Percentiles rank a stretch among this genome's conserved stretches.
These are phyloP conservation scores for Boechera retrofracta DNA, from an alignment of 345 rosid genomes.

Conservation along the genomic window DNA sequence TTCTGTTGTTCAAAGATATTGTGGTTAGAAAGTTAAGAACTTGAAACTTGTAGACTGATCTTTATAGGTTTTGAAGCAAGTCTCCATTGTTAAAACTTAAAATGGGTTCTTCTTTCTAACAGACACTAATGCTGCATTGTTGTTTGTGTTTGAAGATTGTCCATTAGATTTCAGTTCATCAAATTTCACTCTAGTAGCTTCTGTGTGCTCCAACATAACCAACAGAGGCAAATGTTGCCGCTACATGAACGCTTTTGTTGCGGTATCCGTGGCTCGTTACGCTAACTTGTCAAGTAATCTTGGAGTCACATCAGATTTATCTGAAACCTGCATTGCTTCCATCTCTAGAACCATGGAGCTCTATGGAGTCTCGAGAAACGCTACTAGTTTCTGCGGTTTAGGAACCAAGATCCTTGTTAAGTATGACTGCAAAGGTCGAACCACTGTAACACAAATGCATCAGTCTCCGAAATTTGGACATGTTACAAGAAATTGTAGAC, in stretches of 20 bases:
- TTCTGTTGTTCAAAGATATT: conserved; percentile 2
- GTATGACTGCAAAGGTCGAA: conserved; percentile 73
- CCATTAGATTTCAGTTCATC: conserved; percentile 81
- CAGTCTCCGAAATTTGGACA: conserved; percentile 72
- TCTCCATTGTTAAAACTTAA: background rate
- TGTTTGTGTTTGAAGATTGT: conserved; percentile 64
- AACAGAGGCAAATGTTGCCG: conserved; percentile 92
- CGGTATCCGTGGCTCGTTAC: conserved; percentile 74
- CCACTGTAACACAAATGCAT: conserved; percentile 77
- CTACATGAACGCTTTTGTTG: conserved; percentile 87
- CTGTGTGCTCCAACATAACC: conserved; percentile 68
- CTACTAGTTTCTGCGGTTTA: conserved; percentile 74
- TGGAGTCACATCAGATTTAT: conserved; percentile 63
- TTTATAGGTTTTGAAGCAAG: background rate
- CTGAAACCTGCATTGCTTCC: conserved; percentile 65
- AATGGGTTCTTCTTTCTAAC: background rate
- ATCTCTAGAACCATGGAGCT: conserved; percentile 70
- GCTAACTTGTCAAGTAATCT: conserved; percentile 74
- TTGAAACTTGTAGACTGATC: background rate
- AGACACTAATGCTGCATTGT: conserved; percentile 34
- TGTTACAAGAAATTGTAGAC: conserved; percentile 67
- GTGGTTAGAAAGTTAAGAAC: conserved; percentile 1
- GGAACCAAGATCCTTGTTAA: conserved; percentile 84
- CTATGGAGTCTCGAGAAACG: conserved; percentile 78
- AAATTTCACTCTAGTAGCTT: conserved; percentile 77